Conservation (phyloP, 2,329 filamentous ascomycete species). For the Triangularia verruculosa region DNA sequence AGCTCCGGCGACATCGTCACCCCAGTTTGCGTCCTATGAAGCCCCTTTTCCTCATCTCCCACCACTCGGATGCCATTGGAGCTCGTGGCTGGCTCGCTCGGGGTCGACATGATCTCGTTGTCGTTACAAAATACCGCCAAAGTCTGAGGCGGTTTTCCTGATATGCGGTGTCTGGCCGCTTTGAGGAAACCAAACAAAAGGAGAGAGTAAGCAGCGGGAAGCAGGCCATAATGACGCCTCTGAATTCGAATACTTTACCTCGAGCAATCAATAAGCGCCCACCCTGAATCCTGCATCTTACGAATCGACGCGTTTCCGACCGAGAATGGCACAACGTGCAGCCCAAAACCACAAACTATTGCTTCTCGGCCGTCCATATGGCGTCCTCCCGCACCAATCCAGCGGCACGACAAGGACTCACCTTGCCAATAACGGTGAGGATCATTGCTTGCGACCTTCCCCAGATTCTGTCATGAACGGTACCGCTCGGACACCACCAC, state of each 20-base stretch:
- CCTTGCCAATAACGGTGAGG: background rate
- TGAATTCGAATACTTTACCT: background rate
- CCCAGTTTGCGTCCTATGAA: constrained; percentile 33
- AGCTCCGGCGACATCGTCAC: constrained; percentile 40
- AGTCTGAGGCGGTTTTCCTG: background rate
- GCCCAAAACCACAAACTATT: background rate
- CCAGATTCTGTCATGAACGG: background rate
- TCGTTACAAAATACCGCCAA: background rate
- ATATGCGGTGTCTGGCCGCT: background rate
- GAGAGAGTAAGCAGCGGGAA: background rate
- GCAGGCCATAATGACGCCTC: background rate
- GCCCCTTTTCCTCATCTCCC: constrained; percentile 35
- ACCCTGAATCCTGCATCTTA: background rate
- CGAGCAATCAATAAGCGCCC: background rate
- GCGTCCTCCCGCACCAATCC: background rate
- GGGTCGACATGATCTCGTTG: background rate
- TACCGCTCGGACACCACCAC: background rate
- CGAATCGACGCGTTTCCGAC: background rate
- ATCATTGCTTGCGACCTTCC: background rate
- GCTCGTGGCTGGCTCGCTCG: background rate
- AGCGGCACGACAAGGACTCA: background rate
- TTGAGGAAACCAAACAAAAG: background rate
- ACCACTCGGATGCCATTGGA: background rate
- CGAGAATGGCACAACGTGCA: background rate
- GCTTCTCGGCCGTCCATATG: background rate